phyloP scores from a whole-genome alignment of 352 stramenopile genomes.

The Phytophthora tentaculata region DNA sequence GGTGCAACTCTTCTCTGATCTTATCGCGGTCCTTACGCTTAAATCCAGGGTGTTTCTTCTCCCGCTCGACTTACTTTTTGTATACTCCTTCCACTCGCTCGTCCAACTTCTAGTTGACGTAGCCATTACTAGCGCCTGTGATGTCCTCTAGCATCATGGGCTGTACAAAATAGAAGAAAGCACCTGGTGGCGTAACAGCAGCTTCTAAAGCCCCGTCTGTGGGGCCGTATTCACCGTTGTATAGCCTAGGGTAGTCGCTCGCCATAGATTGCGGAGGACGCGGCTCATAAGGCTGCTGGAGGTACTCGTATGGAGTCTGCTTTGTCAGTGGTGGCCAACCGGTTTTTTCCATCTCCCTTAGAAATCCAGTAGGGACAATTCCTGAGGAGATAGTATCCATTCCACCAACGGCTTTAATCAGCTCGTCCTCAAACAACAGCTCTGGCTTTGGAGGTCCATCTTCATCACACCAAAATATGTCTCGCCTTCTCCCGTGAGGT shows the following conservation, averaged over 20 bases:
- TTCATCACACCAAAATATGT: not conserved
- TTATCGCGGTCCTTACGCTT: not conserved
- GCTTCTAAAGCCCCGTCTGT: too few relatives aligned
- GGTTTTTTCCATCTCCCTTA: not conserved
- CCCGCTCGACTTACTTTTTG: not conserved
- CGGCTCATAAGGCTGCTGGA: too few relatives aligned
- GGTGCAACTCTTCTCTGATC: not conserved
- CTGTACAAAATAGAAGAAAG: too few relatives aligned
- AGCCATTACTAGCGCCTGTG: too few relatives aligned
- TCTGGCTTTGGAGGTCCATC: not conserved
- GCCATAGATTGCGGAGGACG: too few relatives aligned
- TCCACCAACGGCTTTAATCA: not conserved
- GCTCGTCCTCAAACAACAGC: not conserved
- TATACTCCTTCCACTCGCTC: not conserved
- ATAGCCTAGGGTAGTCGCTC: too few relatives aligned
- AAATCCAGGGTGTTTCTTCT: not conserved
- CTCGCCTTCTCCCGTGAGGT: not conserved
- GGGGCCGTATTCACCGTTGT: too few relatives aligned
- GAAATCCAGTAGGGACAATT: not conserved
- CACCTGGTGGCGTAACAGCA: too few relatives aligned
- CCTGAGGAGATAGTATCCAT: not conserved
- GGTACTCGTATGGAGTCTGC: not conserved
- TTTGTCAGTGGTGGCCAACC: not conserved
- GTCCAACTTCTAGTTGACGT: not conserved
- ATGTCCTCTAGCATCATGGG: too few relatives aligned